Evolutionary conservation across 176 grass and related monocot genomes (phyloP).

Genomic region (Hordeum marinum): DNA sequence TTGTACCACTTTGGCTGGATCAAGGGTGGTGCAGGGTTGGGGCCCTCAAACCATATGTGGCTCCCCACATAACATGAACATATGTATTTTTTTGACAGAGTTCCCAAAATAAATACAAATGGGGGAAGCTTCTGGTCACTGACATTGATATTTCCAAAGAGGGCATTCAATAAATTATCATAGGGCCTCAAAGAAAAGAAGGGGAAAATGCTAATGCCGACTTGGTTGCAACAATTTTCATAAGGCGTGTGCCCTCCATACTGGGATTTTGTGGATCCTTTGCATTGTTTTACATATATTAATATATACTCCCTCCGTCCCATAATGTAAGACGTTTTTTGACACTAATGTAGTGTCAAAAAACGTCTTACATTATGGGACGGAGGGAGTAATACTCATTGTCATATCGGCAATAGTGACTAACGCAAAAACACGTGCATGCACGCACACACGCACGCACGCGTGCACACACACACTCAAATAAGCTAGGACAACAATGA

Average conservation of each 20-base stretch:
- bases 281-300: not conserved
- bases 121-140: not conserved
- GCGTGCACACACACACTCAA: not conserved
- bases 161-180: not conserved
- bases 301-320: too few species aligned
- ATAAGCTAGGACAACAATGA: not conserved
- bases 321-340: too few species aligned
- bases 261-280: not conserved
- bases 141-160: not conserved
- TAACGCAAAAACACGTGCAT: too few species aligned
- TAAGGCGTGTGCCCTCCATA: not conserved
- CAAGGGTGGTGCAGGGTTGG: not conserved
- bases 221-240: not conserved
- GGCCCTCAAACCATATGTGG: not conserved
- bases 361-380: too few species aligned
- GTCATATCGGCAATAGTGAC: not conserved
- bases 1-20: not conserved
- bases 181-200: not conserved
- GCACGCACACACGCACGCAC: not conserved
- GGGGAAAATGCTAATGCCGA: not conserved
- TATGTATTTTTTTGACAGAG: not conserved
- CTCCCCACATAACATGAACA: not conserved
- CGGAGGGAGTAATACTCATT: too few species aligned
- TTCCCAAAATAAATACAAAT: not conserved
- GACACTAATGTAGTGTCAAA: too few species aligned